A percentile compares a stretch with the other conserved stretches of the same genome.
phyloP scores from a whole-genome alignment of 106 monocot species.

The Dendrobium catenatum region DNA sequence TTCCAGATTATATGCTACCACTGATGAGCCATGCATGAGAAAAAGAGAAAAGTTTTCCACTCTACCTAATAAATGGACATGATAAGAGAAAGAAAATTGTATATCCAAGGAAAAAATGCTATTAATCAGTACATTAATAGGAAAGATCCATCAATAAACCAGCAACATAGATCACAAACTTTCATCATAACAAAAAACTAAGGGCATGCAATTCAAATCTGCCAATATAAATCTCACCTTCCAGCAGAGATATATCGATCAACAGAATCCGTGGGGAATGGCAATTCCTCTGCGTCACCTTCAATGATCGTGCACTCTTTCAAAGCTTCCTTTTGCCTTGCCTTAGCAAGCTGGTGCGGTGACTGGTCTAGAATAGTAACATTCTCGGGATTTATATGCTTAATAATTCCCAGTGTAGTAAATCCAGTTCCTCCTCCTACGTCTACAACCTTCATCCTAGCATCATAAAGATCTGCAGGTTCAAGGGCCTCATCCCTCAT shows the following conservation, averaged over 20 bases:
- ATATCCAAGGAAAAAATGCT: not conserved
- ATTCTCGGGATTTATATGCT: constrained; percentile 72
- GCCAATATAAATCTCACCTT: constrained; percentile 36
- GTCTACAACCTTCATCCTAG: constrained; percentile 71
- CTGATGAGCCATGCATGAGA: too few relatives aligned
- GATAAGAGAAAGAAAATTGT: not conserved
- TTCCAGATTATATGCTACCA: too few relatives aligned
- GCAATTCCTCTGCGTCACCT: constrained; percentile 91
- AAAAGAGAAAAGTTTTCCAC: too few relatives aligned
- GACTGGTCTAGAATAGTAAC: constrained; percentile 95
- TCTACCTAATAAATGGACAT: not conserved
- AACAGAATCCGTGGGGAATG: constrained; percentile 70
- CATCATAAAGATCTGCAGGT: constrained; percentile 66
- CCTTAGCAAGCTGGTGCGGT: constrained; percentile 89
- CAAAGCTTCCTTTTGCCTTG: constrained; percentile 70
- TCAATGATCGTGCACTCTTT: constrained; percentile 85
- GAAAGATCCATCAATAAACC: not conserved
- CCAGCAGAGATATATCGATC: constrained; percentile 93
- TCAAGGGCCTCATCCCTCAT: constrained; percentile 95
- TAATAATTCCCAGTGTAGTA: constrained; percentile 82
- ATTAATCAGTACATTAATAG: not conserved
- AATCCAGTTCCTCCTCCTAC: constrained; percentile 96
- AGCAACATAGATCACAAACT: not conserved
- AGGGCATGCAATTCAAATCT: not conserved
- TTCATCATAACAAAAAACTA: not conserved